Base-by-base conservation (phyloP, 2,329 filamentous ascomycete species). In the Monilinia polystroma region DNA sequence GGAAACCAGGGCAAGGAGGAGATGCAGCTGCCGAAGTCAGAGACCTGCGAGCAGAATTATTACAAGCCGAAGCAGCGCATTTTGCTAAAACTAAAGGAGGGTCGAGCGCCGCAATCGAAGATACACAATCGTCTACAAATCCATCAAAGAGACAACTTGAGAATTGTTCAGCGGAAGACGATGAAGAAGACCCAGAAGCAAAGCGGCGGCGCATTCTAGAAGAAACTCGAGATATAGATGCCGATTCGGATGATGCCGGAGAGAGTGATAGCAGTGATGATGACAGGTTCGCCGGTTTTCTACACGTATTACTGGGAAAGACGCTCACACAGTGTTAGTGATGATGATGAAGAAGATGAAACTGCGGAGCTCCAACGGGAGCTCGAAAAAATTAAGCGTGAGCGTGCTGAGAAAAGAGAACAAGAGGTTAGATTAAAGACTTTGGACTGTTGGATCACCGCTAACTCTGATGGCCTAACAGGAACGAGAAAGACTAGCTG, bases 351-450 rank as follows among this genome's bases (percentile, higher is more conserved):
- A 72, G 90, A 93, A 72, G 92, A 96, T 72, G 91, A 94, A 73
- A 90, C 92, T 6, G 93, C 92, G 0, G 92, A 96, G 77, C 81
- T 99, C 70, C 91, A 96, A 84, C 86, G 94, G 54, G 95, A 99
- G 77, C 80, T 99, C 56, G 94, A 96, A 76, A 95, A 96, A 77
- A 97, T 99, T 77, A 92, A 96, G 77, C 88, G 87, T 69, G 93
- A 97, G 78, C 83, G 92, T 64, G 90, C 90, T 2, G 76, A 91
- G 76, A 90, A 91, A 77, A 88, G 90, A 67, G 91, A 95, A 70
- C 87, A 87, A 76, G 90, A 91, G 79, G 85, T 86, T 4, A 12
- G 41, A 35, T 32, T 63, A 56, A 63, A 35, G 49, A 23, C 45
- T 63, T 45, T n/a, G 41, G 23, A 63, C n/a, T 29, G 23, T 4